Evolutionary conservation across 2,329 filamentous ascomycete genomes (phyloP).

Genomic region (Fusarium agapanthi): DNA sequence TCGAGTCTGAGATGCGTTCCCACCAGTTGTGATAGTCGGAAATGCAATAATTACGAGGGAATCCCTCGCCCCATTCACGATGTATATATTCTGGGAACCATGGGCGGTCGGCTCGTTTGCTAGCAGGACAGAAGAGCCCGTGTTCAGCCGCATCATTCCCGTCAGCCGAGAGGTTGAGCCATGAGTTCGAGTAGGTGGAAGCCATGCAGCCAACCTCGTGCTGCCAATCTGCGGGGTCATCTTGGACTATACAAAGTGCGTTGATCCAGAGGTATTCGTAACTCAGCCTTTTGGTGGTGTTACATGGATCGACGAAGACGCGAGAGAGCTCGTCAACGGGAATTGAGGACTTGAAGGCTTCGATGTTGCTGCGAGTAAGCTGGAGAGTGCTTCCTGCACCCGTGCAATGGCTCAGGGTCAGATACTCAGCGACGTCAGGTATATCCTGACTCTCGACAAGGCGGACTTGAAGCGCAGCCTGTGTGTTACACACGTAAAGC

Average conservation of each 20-base stretch:
- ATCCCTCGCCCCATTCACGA: background rate
- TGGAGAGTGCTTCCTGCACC: background rate
- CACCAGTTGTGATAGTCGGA: conserved; percentile 13
- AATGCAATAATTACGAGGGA: background rate
- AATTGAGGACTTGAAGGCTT: background rate
- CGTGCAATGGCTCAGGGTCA: conserved; percentile 8
- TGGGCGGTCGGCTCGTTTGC: background rate
- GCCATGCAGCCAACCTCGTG: conserved; percentile 3
- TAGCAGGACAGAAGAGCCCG: background rate
- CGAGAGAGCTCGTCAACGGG: background rate
- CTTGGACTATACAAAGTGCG: conserved; percentile 28
- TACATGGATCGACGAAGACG: conserved; percentile 6
- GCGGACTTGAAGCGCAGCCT: background rate
- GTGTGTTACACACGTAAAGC: background rate
- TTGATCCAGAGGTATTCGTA: conserved; percentile 29
- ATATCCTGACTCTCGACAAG: background rate
- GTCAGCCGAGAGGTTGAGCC: conserved; percentile 5
- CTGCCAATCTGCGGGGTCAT: conserved; percentile 14
- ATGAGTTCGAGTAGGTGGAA: background rate
- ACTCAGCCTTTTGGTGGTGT: background rate
- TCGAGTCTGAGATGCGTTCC: background rate
- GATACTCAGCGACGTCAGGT: background rate
- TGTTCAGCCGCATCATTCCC: background rate
- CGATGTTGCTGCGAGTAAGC: background rate
- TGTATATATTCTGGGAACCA: conserved; percentile 1